Conservation (phyloP, 495 filamentous ascomycete species). For the Lepraria neglecta region DNA sequence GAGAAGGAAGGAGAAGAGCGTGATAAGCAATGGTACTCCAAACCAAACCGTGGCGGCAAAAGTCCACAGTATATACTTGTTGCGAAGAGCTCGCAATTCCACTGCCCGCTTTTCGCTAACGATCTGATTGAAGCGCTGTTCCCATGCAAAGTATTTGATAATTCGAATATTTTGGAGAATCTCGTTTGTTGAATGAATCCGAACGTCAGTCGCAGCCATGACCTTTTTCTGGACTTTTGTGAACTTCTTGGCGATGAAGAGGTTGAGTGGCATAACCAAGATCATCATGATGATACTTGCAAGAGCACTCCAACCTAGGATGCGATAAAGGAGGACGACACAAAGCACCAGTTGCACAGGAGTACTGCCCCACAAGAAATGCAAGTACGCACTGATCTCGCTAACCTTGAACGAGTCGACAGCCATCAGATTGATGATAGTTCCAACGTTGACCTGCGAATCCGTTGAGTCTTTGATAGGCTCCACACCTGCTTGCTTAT, state of each 20-base stretch:
- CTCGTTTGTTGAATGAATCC: slow-evolving; percentile 95
- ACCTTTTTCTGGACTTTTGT: slow-evolving; percentile 79
- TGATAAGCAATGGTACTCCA: slow-evolving; percentile 90
- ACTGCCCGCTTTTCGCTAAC: slow-evolving; percentile 79
- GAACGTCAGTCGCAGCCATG: slow-evolving; percentile 88
- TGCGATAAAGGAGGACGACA: slow-evolving; percentile 69
- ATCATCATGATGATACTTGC: slow-evolving; percentile 92
- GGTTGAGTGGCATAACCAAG: slow-evolving; percentile 80
- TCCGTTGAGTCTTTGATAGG: slow-evolving; percentile 43
- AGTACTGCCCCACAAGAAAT: slow-evolving; percentile 80
- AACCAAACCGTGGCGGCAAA: slow-evolving; percentile 91
- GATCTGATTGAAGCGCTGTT: slow-evolving; percentile 78
- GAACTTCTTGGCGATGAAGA: slow-evolving; percentile 78
- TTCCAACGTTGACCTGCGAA: slow-evolving; percentile 82
- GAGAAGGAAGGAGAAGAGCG: slow-evolving; percentile 88
- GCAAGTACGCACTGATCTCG: slow-evolving; percentile 84
- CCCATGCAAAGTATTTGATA: slow-evolving; percentile 99
- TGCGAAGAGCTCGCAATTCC: slow-evolving; percentile 72
- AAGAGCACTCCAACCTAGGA: slow-evolving; percentile 88
- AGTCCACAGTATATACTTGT: slow-evolving; percentile 85
- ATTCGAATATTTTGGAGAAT: slow-evolving; percentile 96
- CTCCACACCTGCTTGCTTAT: slow-evolving; percentile 35
- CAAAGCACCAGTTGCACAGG: slow-evolving; percentile 77
- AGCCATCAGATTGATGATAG: slow-evolving; percentile 98
- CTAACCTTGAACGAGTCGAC: slow-evolving; percentile 99